Evolutionary conservation across 805 yeast genomes (phyloP).

Genomic region (Brettanomyces naardenensis): DNA sequence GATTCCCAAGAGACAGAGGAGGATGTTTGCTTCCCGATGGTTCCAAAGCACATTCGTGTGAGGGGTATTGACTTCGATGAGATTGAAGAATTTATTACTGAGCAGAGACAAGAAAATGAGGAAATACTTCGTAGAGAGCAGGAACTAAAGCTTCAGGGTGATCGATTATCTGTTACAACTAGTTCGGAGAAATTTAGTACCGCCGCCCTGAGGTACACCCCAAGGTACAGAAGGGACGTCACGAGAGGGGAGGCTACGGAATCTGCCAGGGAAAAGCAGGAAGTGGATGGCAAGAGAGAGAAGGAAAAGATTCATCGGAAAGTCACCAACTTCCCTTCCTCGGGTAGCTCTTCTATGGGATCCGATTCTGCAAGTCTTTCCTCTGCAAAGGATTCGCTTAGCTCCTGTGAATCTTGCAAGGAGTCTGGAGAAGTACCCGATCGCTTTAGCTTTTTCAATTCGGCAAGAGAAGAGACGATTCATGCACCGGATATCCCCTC

Average conservation of each 20-base stretch:
- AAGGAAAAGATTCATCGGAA: neutral
- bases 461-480: slow-evolving; percentile 77
- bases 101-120: slow-evolving; percentile 44
- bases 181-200: slow-evolving; percentile 31
- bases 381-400: neutral
- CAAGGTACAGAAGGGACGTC: slow-evolving; percentile 25
- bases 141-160: slow-evolving; percentile 17
- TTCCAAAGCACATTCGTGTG: slow-evolving; percentile 48
- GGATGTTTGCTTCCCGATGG: slow-evolving; percentile 95
- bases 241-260: neutral
- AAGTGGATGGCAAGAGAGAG: neutral
- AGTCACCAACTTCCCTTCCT: slow-evolving; percentile 3
- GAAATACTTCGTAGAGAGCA: slow-evolving; percentile 27
- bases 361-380: neutral
- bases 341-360: too few species aligned
- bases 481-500: slow-evolving; percentile 87
- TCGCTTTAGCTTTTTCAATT: slow-evolving; percentile 74
- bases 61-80: slow-evolving; percentile 89
- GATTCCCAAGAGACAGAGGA: slow-evolving; percentile 89
- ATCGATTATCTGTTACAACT: slow-evolving; percentile 22
- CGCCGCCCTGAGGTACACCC: slow-evolving; percentile 60
- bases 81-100: slow-evolving; percentile 70
- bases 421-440: slow-evolving; percentile 39
- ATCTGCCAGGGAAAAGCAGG: neutral
- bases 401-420: slow-evolving; percentile 5